Conservation (phyloP, 2,329 filamentous ascomycete genomes). For the Cladosporium sp. region DNA sequence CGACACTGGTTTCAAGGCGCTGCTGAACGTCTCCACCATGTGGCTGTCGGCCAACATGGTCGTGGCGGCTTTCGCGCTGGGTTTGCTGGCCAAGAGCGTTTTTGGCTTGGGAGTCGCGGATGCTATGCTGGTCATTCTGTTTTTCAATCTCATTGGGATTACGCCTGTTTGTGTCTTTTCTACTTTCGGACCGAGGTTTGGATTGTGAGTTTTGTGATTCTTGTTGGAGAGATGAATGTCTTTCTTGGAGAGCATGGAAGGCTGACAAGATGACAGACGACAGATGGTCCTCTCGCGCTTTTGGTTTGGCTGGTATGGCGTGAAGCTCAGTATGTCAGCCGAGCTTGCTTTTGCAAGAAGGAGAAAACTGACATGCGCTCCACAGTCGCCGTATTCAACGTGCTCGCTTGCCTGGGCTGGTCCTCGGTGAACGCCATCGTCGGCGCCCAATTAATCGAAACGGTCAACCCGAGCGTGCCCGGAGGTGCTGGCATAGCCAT, state of each 20-base stretch:
- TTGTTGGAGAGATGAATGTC: not conserved
- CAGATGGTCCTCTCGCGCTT: slow-evolving; percentile 79
- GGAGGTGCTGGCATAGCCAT: slow-evolving; percentile 72
- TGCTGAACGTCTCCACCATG: slow-evolving; percentile 67
- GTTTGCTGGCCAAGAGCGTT: slow-evolving; percentile 63
- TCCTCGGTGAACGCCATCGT: slow-evolving; percentile 75
- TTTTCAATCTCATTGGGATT: slow-evolving; percentile 72
- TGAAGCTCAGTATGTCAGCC: not conserved
- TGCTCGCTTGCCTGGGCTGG: slow-evolving; percentile 70
- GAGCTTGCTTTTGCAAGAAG: slow-evolving; percentile 13
- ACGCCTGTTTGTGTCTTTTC: slow-evolving; percentile 72
- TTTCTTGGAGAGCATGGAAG: not conserved
- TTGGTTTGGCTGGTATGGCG: slow-evolving; percentile 58
- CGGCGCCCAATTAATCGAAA: slow-evolving; percentile 70
- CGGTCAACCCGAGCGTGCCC: slow-evolving; percentile 65
- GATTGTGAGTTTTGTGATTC: slow-evolving; percentile 39
- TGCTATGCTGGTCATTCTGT: slow-evolving; percentile 65
- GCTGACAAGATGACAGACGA: slow-evolving; percentile 33
- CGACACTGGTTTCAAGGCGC: slow-evolving; percentile 49
- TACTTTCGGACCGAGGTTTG: slow-evolving; percentile 69
- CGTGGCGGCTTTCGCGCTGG: slow-evolving; percentile 71
- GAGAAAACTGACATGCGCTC: slow-evolving; percentile 12
- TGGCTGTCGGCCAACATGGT: slow-evolving; percentile 79
- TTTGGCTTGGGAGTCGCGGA: slow-evolving; percentile 71
- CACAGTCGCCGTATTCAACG: slow-evolving; percentile 64